Evolutionary conservation across 2,329 filamentous ascomycete species (phyloP).

Genomic region (Trichoderma sp.): DNA sequence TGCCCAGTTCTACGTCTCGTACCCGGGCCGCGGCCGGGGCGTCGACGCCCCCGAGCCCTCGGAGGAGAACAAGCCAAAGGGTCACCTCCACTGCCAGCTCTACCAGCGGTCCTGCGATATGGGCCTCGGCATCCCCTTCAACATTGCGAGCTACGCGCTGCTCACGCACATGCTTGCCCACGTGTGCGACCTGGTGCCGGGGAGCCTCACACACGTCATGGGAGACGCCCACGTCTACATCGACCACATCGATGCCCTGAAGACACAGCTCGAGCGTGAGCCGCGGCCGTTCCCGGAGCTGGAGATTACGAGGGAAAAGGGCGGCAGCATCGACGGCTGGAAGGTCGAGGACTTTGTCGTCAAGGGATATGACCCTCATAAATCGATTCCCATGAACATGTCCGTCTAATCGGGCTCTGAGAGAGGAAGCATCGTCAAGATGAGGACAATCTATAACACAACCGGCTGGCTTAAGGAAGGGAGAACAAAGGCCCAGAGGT

Average conservation of each 20-base stretch:
- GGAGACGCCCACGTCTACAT: slow-evolving; percentile 96
- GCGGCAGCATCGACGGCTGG: slow-evolving; percentile 87
- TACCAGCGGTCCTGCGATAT: slow-evolving; percentile 97
- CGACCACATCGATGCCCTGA: slow-evolving; percentile 87
- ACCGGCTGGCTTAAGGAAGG: not conserved
- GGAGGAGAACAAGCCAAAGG: slow-evolving; percentile 51
- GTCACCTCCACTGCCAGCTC: slow-evolving; percentile 80
- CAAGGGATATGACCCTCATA: slow-evolving; percentile 86
- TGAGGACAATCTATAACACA: not conserved
- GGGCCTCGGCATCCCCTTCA: slow-evolving; percentile 96
- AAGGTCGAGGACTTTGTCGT: slow-evolving; percentile 84
- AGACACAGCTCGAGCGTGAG: slow-evolving; percentile 76
- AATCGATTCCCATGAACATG: slow-evolving; percentile 98
- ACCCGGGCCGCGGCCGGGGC: slow-evolving; percentile 48
- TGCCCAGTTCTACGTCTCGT: slow-evolving; percentile 91
- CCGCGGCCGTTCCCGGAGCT: slow-evolving; percentile 80
- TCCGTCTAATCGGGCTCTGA: slow-evolving; percentile 61
- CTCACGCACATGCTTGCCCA: slow-evolving; percentile 94
- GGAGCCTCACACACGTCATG: slow-evolving; percentile 91
- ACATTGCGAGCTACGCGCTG: slow-evolving; percentile 92
- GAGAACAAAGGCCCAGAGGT: not conserved
- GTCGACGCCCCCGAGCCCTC: slow-evolving; percentile 25
- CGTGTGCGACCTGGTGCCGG: slow-evolving; percentile 80
- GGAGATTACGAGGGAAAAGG: slow-evolving; percentile 67
- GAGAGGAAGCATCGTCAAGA: not conserved